Evolutionary conservation across 192 early-diverging fungal genomes (phyloP), one percentile per base, ranked within the genome.

Genomic region (Podila verticillata): DNA sequence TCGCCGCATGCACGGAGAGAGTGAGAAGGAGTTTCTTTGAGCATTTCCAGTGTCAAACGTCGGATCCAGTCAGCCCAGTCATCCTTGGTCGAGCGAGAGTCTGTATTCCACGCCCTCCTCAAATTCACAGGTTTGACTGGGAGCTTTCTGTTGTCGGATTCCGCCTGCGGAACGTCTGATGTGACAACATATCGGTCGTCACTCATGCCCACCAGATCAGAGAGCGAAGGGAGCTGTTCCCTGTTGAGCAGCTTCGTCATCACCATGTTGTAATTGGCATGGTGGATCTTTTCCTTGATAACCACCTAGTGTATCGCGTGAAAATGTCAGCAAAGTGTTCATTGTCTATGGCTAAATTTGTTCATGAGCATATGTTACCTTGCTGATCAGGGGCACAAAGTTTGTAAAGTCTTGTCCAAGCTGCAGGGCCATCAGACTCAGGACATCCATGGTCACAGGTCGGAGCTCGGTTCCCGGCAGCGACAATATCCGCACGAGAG

Each of bases 11-110:
- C 96, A 49, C 98, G 87, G 28, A 99, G 87, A 4, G 98, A 93
- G 48, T 95, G 95, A 0, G 96, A 97, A 2, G 98, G 95, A 34
- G 98, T 98, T 77, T 98, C 95, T 74, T 95, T 94, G 32, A 99
- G 74, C 64, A 99, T 88, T 75, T 98, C 96, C 32, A 95, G 87
- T 48, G 92, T 94, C 64, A 99, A 89, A 29, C 92, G 86, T 34
- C 93, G 85, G 56, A 99, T 95, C 98, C 98, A 99, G 71, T 95
- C 95, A 20, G 88, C 72, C 98, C 98, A 99, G 70, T 97, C 96
- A 65, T 97, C 96, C 61, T 90, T 93, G 5, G 93, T 95, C 0
- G 93, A 93, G 63, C 96, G 87, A 44, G 94, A 95, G 0, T 91
- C 91, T 13, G 93, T 90, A 44, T 97, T 93, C 94, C 95, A 96